Evolutionary conservation across 352 stramenopile species (phyloP), one percentile per base, ranked within the genome.

Genomic region (Phytophthora fragariae): DNA sequence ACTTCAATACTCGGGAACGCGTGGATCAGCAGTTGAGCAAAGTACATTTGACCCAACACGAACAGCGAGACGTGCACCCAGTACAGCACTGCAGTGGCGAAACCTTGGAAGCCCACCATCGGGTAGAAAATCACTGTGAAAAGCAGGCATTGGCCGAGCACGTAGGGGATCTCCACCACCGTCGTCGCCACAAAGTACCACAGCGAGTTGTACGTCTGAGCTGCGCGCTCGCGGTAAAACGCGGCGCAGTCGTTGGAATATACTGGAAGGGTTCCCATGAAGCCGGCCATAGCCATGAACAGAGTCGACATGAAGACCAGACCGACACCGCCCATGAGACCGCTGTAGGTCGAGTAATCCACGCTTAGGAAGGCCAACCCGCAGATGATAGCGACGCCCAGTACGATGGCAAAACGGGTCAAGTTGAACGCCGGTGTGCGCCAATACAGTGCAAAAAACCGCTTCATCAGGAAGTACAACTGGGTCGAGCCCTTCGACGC

Each of bases 261-360:
- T 5, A 73, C 59, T 11, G 60, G 73, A 52, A 62, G 58, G 1
- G 87, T 80, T 0, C 72, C 86, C 47, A 92, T 80, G 54, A 96
- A 86, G 31, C 76, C 80, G 19, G 89, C 86, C 47, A 94, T 79
- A 19, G 72, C 78, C 35, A 91, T 80, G 65, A 97, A 97, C 55
- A 92, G 49, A 6, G 89, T 87, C 7, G 83, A 79, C 17, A 90
- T 78, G 72, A 94, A 97, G n/a, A 96, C 83, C 8, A 95, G 72
- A 59, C 62, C 65, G 17, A 70, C 61, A 17, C 61, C 68, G 10
- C 44, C 61, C 5, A 62, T 50, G 14, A 70, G 17, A 24, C 68
- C 68, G 24, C 54, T 61, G 46, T 75, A 75, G 35, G 68, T 70
- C 44, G 68, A 70, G 61, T 75, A 75, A 33, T 75, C 62, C 17